A percentile compares a stretch with the other conserved stretches of the same genome.
phyloP scores from a whole-genome alignment of 2,329 filamentous ascomycete species.

The Sporothrix mexicana region DNA sequence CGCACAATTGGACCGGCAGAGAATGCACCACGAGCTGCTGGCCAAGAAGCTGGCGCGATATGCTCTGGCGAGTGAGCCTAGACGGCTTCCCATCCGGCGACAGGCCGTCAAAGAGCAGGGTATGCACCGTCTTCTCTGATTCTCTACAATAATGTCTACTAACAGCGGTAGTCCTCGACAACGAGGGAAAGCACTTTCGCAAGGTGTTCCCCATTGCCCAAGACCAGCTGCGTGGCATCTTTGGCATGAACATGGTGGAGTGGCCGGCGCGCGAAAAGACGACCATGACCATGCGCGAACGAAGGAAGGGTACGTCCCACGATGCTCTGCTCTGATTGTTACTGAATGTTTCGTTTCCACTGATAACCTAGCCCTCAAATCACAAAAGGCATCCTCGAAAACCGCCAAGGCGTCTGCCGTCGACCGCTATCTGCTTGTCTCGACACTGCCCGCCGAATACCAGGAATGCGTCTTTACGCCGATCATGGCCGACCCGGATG shows the following conservation, averaged over 20 bases:
- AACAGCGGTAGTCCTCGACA: constrained; percentile 66
- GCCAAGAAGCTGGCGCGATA: constrained; percentile 73
- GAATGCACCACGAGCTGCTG: constrained; percentile 56
- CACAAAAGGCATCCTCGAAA: constrained; percentile 46
- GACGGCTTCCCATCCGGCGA: constrained; percentile 63
- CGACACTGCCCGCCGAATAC: constrained; percentile 71
- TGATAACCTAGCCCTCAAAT: constrained; percentile 14
- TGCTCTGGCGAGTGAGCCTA: constrained; percentile 69
- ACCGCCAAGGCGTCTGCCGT: constrained; percentile 58
- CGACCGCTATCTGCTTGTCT: constrained; percentile 78
- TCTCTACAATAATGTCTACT: no score
- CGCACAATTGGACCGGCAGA: constrained; percentile 37
- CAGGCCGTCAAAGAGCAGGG: constrained; percentile 69
- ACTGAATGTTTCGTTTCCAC: background rate
- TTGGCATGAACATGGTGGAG: constrained; percentile 93
- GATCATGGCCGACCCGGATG: constrained; percentile 60
- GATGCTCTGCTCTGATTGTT: no score
- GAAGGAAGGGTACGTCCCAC: constrained; percentile 65
- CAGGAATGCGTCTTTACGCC: constrained; percentile 51
- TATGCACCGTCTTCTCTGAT: no score
- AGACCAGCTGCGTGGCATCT: constrained; percentile 68
- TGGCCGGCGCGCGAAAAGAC: constrained; percentile 81
- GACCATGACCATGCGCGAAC: constrained; percentile 69
- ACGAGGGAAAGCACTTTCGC: constrained; percentile 73
- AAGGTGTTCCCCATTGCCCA: constrained; percentile 79